Evolutionary conservation across 2,329 filamentous ascomycete species (phyloP).

Genomic region (Neodidymelliopsis sp.): DNA sequence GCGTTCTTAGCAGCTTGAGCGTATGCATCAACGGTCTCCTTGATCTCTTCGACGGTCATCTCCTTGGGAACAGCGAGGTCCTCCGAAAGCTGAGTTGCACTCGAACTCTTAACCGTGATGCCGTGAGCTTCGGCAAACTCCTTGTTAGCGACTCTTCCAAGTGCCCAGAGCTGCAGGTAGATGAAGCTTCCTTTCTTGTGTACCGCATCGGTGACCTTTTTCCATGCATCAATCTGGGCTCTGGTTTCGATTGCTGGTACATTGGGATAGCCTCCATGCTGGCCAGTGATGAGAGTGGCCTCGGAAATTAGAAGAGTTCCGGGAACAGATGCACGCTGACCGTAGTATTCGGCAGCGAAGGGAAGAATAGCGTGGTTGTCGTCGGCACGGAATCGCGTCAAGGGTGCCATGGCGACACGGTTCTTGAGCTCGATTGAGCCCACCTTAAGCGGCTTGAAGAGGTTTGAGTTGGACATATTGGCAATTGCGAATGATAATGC

Average conservation of each 20-base stretch:
- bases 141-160: conserved; percentile 63
- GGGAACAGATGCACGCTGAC: conserved; percentile 59
- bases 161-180: conserved; percentile 68
- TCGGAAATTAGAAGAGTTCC: conserved; percentile 68
- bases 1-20: conserved; percentile 55
- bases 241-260: conserved; percentile 65
- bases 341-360: conserved; percentile 61
- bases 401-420: conserved; percentile 47
- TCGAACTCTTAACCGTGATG: conserved; percentile 43
- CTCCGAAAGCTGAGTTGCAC: conserved; percentile 45
- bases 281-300: conserved; percentile 60
- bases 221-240: conserved; percentile 63
- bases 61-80: conserved; percentile 53
- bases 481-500: background rate
- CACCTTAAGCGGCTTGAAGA: conserved; percentile 48
- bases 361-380: conserved; percentile 58
- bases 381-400: conserved; percentile 52
- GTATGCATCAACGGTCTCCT: conserved; percentile 48
- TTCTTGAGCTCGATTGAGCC: conserved; percentile 45
- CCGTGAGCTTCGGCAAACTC: conserved; percentile 46
- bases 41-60: conserved; percentile 52
- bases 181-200: conserved; percentile 69
- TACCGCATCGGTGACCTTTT: conserved; percentile 66
- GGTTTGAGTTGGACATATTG: conserved; percentile 37
- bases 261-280: conserved; percentile 58